Percentiles rank a stretch among this genome's conserved stretches.
Evolutionary conservation across 1,139 yeast genomes (phyloP).

Genomic region (Saccharomyces uvarum): DNA sequence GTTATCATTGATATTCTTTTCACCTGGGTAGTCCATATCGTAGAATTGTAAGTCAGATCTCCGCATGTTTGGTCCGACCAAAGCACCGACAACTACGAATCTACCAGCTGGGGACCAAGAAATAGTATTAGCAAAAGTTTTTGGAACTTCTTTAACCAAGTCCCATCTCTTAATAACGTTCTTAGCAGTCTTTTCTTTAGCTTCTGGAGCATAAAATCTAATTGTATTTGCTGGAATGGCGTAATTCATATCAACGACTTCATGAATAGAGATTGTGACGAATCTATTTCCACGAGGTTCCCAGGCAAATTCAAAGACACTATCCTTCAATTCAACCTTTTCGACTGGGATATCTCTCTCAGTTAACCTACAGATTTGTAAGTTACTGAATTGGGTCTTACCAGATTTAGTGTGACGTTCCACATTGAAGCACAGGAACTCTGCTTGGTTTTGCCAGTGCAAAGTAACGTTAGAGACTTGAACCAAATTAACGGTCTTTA

Average conservation of each 20-base stretch:
- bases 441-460: slow-evolving; percentile 91
- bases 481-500: slow-evolving; percentile 88
- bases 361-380: slow-evolving; percentile 81
- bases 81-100: slow-evolving; percentile 70
- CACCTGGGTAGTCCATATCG: slow-evolving; percentile 80
- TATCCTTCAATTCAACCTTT: slow-evolving; percentile 85
- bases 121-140: slow-evolving; percentile 66
- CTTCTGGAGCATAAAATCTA: slow-evolving; percentile 77
- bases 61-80: slow-evolving; percentile 45
- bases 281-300: slow-evolving; percentile 90
- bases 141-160: slow-evolving; percentile 46
- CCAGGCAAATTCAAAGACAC: slow-evolving; percentile 86
- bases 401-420: slow-evolving; percentile 95
- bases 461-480: slow-evolving; percentile 88
- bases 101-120: slow-evolving; percentile 93
- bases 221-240: slow-evolving; percentile 66
- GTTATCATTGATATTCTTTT: slow-evolving; percentile 32
- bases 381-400: slow-evolving; percentile 83
- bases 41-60: slow-evolving; percentile 73
- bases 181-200: slow-evolving; percentile 30
- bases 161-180: slow-evolving; percentile 49
- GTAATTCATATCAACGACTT: slow-evolving; percentile 54
- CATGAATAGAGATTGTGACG: slow-evolving; percentile 60
- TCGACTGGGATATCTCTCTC: slow-evolving; percentile 95
- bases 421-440: slow-evolving; percentile 83